phyloP scores from a whole-genome alignment of 2,329 filamentous ascomycete genomes.

The Dothistroma septosporum region DNA sequence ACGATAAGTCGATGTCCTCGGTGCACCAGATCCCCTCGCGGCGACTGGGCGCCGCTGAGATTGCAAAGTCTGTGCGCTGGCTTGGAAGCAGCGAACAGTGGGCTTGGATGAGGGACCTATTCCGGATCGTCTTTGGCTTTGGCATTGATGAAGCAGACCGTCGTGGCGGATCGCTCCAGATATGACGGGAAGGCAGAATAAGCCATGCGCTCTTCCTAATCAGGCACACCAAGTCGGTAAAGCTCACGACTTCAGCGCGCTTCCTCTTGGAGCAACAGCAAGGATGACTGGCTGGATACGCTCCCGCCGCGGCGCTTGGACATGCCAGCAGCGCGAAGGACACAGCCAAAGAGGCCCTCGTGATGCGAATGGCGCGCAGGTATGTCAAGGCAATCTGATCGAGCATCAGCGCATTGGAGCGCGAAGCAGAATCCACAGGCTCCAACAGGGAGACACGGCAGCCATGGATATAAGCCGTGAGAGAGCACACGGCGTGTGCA shows the following conservation, averaged over 20 bases:
- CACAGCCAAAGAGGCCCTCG: neutral
- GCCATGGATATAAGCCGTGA: too few species aligned
- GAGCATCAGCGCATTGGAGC: too few species aligned
- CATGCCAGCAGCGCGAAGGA: neutral
- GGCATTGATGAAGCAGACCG: constrained; percentile 65
- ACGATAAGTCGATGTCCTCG: constrained; percentile 63
- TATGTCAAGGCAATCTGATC: too few species aligned
- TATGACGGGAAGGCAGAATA: constrained; percentile 9
- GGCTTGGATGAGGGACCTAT: constrained; percentile 75
- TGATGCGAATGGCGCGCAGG: too few species aligned
- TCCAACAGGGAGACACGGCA: too few species aligned
- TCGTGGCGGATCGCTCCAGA: constrained; percentile 20
- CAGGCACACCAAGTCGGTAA: neutral
- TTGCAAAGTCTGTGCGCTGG: constrained; percentile 72
- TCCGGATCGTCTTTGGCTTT: constrained; percentile 79
- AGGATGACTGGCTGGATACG: too few species aligned
- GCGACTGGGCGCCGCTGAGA: constrained; percentile 66
- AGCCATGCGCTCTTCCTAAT: neutral
- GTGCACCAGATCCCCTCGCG: constrained; percentile 54
- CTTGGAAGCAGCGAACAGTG: constrained; percentile 72
- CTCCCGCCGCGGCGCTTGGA: neutral
- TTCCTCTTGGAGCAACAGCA: neutral
- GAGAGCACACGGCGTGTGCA: neutral
- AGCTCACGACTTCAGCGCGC: neutral
- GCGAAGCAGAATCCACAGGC: too few species aligned